Evolutionary conservation across 2,329 filamentous ascomycete species (phyloP).

Genomic region (Curvularia spicifera): DNA sequence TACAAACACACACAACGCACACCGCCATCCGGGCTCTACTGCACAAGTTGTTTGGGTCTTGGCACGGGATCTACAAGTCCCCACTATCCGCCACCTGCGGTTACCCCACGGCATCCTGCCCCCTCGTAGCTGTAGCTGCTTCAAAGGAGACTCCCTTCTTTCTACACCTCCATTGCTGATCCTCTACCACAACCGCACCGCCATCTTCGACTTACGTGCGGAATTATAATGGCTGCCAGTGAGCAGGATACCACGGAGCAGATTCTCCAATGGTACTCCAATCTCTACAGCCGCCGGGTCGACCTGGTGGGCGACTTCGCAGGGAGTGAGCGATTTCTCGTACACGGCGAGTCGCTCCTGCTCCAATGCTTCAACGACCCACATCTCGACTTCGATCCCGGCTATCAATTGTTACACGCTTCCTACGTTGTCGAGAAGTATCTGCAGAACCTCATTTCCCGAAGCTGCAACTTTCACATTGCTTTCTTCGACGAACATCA

Average conservation of each 20-base stretch:
- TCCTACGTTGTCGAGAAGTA: slow-evolving; percentile 72
- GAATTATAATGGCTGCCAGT: slow-evolving; percentile 30
- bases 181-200: slow-evolving; percentile 7
- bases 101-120: slow-evolving; percentile 18
- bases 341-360: slow-evolving; percentile 77
- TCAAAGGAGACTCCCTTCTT: slow-evolving; percentile 19
- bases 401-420: slow-evolving; percentile 75
- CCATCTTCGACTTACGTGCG: slow-evolving; percentile 1
- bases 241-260: slow-evolving; percentile 27
- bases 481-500: slow-evolving; percentile 69
- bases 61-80: slow-evolving; percentile 21
- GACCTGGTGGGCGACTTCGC: slow-evolving; percentile 75
- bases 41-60: slow-evolving; percentile 20
- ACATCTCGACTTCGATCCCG: slow-evolving; percentile 67
- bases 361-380: slow-evolving; percentile 67
- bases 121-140: slow-evolving; percentile 13
- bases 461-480: slow-evolving; percentile 74
- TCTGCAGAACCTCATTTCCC: slow-evolving; percentile 63
- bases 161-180: slow-evolving; percentile 17
- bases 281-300: slow-evolving; percentile 46
- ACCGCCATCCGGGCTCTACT: slow-evolving; percentile 5
- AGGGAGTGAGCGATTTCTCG: slow-evolving; percentile 72
- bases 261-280: slow-evolving; percentile 46
- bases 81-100: slow-evolving; percentile 26
- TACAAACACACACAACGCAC: neutral